Evolutionary conservation across 306 rosid species (phyloP).

Genomic region (Lathyrus oleraceus): DNA sequence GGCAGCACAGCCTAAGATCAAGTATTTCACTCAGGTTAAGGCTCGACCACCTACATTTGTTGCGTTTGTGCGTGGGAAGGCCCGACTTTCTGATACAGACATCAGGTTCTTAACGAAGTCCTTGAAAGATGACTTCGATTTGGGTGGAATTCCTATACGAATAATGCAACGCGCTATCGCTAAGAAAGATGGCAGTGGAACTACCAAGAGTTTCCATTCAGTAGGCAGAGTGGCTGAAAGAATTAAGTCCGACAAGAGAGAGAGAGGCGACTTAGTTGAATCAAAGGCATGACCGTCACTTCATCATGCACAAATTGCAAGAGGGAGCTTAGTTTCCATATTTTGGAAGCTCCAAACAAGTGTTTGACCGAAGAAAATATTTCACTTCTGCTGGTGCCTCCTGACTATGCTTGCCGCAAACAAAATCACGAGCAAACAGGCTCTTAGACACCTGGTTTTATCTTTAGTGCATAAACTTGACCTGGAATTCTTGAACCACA

Average conservation of each 20-base stretch:
- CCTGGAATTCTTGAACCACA: neutral
- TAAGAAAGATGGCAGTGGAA: constrained; percentile 44
- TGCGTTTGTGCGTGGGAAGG: constrained; percentile 83
- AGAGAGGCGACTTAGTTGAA: constrained; percentile 49
- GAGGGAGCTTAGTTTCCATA: neutral
- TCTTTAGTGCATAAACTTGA: constrained; percentile 5
- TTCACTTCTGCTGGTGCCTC: neutral
- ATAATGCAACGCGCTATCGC: constrained; percentile 68
- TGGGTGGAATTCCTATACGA: constrained; percentile 94
- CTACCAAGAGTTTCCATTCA: constrained; percentile 46
- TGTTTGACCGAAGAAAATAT: neutral
- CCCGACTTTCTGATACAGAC: constrained; percentile 68
- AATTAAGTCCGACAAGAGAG: constrained; percentile 71
- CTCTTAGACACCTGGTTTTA: neutral
- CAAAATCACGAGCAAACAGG: neutral
- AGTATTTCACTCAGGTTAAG: constrained; percentile 96
- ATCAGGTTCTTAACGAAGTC: constrained; percentile 78
- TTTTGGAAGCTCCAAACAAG: neutral
- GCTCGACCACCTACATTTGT: constrained; percentile 94
- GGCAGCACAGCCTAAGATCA: constrained; percentile 83
- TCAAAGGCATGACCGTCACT: neutral
- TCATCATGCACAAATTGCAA: constrained; percentile 13
- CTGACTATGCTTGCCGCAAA: neutral
- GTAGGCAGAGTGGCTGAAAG: constrained; percentile 43
- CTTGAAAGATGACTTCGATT: constrained; percentile 91